Percentiles rank a stretch among this genome's conserved stretches.
These are phyloP conservation scores for Aspergillus sp. DNA, from an alignment of 2,329 filamentous ascomycete species.

Conservation along the genomic window DNA sequence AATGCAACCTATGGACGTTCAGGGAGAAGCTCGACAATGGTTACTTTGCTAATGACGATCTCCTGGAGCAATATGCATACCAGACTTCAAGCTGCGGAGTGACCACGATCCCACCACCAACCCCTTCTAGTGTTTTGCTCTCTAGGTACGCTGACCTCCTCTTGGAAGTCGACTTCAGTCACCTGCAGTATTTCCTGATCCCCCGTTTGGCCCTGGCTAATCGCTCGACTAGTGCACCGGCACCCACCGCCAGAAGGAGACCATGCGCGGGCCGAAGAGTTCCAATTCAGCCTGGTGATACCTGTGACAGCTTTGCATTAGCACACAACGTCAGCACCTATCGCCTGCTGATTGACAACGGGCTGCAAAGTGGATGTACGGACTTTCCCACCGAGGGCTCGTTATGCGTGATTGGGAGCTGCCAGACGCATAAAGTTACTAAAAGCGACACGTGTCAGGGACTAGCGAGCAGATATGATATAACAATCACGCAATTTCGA, in stretches of 20 bases:
- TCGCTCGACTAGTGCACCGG: neutral
- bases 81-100: slow-evolving; percentile 4
- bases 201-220: neutral
- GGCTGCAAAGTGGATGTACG: neutral
- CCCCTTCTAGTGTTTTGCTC: neutral
- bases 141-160: neutral
- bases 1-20: neutral
- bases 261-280: neutral
- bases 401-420: neutral
- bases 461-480: neutral
- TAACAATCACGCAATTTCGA: neutral
- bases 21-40: neutral
- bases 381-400: neutral
- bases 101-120: neutral
- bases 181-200: neutral
- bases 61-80: neutral
- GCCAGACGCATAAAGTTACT: neutral
- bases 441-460: neutral
- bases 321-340: neutral
- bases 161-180: too few species aligned
- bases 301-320: neutral
- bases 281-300: neutral
- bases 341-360: neutral
- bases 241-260: neutral
- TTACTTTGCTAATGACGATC: neutral